These are phyloP conservation scores for Haplosporangium sp. DNA, from an alignment of 371 early-diverging fungal species.

Conservation along the genomic window DNA sequence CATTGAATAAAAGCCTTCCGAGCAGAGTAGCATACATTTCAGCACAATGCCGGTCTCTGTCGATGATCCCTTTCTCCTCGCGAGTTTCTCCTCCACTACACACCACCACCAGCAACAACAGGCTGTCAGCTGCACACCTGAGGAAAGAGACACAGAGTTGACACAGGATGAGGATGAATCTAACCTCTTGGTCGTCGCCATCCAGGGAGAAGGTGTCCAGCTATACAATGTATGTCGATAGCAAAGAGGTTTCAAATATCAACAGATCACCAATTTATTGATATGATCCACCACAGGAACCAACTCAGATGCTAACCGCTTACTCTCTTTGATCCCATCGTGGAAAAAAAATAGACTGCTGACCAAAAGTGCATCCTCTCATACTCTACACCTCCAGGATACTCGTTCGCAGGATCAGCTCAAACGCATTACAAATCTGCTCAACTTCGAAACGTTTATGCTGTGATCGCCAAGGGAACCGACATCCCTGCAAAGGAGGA, in stretches of 20 bases:
- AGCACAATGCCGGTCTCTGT: constrained; percentile 64
- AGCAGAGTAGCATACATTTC: too few relatives aligned
- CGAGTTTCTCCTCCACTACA: constrained; percentile 64
- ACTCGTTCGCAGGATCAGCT: constrained; percentile 65
- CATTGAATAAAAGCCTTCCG: too few relatives aligned
- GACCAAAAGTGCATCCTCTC: constrained; percentile 71
- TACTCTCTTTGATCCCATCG: neutral
- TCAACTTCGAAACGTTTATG: constrained; percentile 63
- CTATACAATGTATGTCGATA: constrained; percentile 61
- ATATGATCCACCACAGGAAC: neutral
- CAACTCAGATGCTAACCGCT: neutral
- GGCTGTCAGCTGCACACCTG: constrained; percentile 58
- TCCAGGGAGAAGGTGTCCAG: constrained; percentile 71
- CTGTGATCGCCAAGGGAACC: constrained; percentile 64
- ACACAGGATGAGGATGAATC: constrained; percentile 37
- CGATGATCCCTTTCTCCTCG: constrained; percentile 71
- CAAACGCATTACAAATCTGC: constrained; percentile 52
- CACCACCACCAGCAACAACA: constrained; percentile 42
- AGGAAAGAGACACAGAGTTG: constrained; percentile 16
- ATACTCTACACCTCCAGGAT: constrained; percentile 68
- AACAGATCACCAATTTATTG: neutral
- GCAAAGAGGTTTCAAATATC: constrained; percentile 13
- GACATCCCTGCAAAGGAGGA: constrained; percentile 66
- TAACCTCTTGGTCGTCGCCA: constrained; percentile 62
- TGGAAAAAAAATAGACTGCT: constrained; percentile 53